Conservation (phyloP, 345 rosid species). For the Durio zibethinus region DNA sequence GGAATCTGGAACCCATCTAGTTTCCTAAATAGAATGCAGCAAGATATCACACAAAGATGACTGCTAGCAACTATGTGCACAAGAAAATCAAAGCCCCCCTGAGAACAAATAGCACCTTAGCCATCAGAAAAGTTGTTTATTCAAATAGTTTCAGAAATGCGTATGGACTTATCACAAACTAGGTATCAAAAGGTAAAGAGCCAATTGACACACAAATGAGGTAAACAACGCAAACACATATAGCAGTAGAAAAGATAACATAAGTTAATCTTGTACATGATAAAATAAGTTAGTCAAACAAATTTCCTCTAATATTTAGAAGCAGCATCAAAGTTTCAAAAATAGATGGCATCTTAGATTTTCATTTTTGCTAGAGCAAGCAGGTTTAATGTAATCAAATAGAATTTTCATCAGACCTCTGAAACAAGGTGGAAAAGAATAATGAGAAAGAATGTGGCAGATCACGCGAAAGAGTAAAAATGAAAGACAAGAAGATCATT, state of each 20-base stretch:
- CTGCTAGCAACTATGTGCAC: conserved; percentile 7
- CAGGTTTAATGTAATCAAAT: not conserved
- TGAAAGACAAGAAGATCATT: not conserved
- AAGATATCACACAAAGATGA: conserved; percentile 6
- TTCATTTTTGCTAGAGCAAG: not conserved
- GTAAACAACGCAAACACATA: not conserved
- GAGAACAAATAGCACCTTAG: conserved; percentile 8
- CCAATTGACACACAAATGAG: not conserved
- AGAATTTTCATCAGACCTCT: not conserved
- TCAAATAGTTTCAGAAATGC: not conserved
- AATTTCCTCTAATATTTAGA: not conserved
- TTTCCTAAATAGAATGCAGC: conserved; percentile 16
- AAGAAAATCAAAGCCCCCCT: conserved; percentile 32
- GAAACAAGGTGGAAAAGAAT: not conserved
- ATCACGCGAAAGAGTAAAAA: not conserved
- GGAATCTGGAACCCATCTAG: conserved; percentile 84
- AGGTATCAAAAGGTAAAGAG: not conserved
- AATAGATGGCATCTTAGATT: not conserved
- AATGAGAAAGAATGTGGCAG: not conserved
- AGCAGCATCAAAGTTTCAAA: not conserved
- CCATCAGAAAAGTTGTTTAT: not conserved
- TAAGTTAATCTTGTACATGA: not conserved
- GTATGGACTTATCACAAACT: not conserved
- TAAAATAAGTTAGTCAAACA: not conserved
- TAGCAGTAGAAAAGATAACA: not conserved